phyloP scores from a whole-genome alignment of 2,329 filamentous ascomycete species.

The Gaeumannomyces sp. region DNA sequence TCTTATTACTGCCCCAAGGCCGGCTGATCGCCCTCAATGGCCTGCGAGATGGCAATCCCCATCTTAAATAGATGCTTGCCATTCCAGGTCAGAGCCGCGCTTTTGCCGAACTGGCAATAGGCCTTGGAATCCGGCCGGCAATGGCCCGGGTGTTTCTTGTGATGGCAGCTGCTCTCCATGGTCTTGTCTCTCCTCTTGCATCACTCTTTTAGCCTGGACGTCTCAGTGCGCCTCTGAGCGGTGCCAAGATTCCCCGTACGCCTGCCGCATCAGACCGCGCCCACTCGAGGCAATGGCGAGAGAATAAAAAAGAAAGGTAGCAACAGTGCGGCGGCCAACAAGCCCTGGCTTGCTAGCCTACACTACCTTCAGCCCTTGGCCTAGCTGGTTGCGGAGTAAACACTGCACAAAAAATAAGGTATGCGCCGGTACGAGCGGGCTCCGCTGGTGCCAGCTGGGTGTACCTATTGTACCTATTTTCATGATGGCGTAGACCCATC shows the following conservation, averaged over 20 bases:
- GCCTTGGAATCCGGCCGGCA: background rate
- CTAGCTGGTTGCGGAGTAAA: background rate
- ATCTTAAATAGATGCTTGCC: background rate
- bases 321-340: background rate
- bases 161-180: background rate
- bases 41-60: background rate
- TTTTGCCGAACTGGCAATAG: background rate
- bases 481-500: background rate
- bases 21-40: background rate
- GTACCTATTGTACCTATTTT: background rate
- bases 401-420: background rate
- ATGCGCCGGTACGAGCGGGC: background rate
- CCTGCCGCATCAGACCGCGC: no score
- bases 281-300: background rate
- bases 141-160: background rate
- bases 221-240: background rate
- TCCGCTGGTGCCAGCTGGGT: background rate
- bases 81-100: constrained; percentile 5
- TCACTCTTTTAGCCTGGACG: background rate
- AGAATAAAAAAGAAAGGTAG: background rate
- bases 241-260: background rate
- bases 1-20: background rate
- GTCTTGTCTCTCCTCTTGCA: background rate
- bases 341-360: background rate
- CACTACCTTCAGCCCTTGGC: background rate